A percentile compares a stretch with the other conserved stretches of the same genome.
Evolutionary conservation across 805 yeast genomes (phyloP).

Genomic region (Citeromyces nyonsensis): DNA sequence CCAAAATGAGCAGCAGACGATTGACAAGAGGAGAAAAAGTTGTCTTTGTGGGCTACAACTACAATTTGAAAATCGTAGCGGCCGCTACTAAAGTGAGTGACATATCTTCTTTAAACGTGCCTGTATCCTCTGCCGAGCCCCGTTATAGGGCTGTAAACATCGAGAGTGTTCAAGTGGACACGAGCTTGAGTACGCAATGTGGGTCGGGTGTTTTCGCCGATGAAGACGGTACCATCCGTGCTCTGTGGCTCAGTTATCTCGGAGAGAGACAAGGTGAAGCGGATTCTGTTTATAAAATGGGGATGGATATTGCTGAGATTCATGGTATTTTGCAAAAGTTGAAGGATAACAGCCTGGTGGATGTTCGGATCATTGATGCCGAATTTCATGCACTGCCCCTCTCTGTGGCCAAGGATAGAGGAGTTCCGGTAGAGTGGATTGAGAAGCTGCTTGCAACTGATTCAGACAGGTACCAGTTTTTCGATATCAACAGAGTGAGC

Average conservation of each 20-base stretch:
- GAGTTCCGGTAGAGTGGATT: constrained; percentile 83
- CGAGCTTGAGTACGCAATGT: constrained; percentile 57
- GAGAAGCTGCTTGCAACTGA: constrained; percentile 29
- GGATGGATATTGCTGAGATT: constrained; percentile 61
- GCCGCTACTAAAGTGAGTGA: constrained; percentile 69
- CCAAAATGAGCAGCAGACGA: constrained; percentile 38
- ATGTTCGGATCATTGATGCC: constrained; percentile 57
- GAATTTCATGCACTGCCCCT: constrained; percentile 60
- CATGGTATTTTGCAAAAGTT: constrained; percentile 38
- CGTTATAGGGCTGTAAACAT: constrained; percentile 76
- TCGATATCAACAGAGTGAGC: constrained; percentile 52
- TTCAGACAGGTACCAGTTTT: constrained; percentile 55
- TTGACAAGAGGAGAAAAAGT: constrained; percentile 64
- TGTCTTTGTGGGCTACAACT: constrained; percentile 70
- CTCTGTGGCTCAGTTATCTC: constrained; percentile 72
- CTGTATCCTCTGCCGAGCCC: constrained; percentile 53
- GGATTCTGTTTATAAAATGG: constrained; percentile 57
- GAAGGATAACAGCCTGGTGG: constrained; percentile 32
- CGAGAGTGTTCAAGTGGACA: constrained; percentile 65
- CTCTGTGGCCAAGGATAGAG: constrained; percentile 66
- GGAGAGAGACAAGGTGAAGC: constrained; percentile 55
- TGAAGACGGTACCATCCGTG: constrained; percentile 64
- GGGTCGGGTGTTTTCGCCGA: constrained; percentile 69
- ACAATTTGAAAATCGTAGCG: constrained; percentile 50
- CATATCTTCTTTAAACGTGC: constrained; percentile 58